A percentile compares a stretch with the other conserved stretches of the same genome.
phyloP scores from a whole-genome alignment of 2,329 filamentous ascomycete genomes.

The Paecilomyces formosus region DNA sequence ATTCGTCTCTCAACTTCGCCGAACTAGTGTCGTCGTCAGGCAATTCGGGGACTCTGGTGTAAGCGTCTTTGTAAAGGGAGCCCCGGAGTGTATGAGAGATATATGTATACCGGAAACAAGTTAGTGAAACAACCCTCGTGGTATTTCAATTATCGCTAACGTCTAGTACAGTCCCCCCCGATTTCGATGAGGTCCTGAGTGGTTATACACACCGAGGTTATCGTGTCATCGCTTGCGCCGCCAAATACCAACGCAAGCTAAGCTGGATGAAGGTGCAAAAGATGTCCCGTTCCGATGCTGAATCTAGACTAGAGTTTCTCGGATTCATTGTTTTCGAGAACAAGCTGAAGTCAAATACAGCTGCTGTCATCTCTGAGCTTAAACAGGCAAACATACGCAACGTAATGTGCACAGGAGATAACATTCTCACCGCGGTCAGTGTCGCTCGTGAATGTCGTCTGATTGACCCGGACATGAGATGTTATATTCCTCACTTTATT shows the following conservation, averaged over 20 bases:
- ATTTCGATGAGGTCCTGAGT: constrained; percentile 83
- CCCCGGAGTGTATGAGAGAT: constrained; percentile 90
- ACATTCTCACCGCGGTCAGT: constrained; percentile 92
- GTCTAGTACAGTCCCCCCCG: constrained; percentile 57
- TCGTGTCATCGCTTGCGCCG: constrained; percentile 91
- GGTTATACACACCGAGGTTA: constrained; percentile 95
- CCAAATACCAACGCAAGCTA: constrained; percentile 76
- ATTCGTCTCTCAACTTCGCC: constrained; percentile 84
- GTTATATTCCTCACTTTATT: constrained; percentile 84
- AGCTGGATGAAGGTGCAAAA: constrained; percentile 94
- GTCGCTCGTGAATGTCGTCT: constrained; percentile 86
- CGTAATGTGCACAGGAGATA: constrained; percentile 97
- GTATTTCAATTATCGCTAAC: constrained; percentile 4
- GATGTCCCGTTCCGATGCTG: constrained; percentile 79
- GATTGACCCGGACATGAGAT: constrained; percentile 72
- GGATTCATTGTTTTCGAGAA: constrained; percentile 99
- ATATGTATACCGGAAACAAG: constrained; percentile 79
- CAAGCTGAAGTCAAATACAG: constrained; percentile 85
- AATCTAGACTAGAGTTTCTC: constrained; percentile 75
- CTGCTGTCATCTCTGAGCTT: constrained; percentile 73
- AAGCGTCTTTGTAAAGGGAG: constrained; percentile 90
- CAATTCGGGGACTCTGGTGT: constrained; percentile 79
- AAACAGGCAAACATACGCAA: constrained; percentile 74
- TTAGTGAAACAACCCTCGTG: constrained; percentile 35
- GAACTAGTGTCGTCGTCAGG: constrained; percentile 86